phyloP scores from a whole-genome alignment of 164 flowering plant genomes.

The Houttuynia cordata region DNA sequence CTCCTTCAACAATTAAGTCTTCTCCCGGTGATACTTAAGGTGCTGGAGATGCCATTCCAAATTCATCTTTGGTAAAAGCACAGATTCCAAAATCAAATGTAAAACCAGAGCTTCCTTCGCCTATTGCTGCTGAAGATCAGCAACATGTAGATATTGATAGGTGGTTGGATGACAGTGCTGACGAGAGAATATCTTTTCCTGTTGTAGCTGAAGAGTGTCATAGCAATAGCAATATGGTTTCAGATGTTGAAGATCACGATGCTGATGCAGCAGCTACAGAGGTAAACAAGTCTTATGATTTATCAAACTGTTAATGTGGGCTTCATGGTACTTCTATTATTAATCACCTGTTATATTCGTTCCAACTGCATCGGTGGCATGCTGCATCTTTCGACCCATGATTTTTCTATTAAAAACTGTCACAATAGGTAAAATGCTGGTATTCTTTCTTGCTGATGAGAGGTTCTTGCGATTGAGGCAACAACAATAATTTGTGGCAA shows the following conservation, averaged over 20 bases:
- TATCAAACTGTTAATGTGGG: neutral
- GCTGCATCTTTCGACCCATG: neutral
- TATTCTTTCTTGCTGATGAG: neutral
- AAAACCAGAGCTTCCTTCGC: neutral
- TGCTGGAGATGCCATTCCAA: constrained; percentile 1
- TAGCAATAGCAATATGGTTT: constrained; percentile 12
- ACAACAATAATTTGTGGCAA: neutral
- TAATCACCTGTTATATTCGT: neutral
- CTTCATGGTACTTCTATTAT: neutral
- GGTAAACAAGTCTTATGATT: constrained; percentile 12
- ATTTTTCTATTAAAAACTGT: no score
- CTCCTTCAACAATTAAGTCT: constrained; percentile 26
- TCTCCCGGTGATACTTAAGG: constrained; percentile 18
- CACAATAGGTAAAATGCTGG: neutral
- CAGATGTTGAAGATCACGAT: constrained; percentile 19
- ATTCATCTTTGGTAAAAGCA: constrained; percentile 16
- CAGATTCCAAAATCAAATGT: constrained; percentile 8
- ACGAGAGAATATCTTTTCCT: constrained; percentile 11
- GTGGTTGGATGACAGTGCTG: constrained; percentile 13
- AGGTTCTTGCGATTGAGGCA: constrained; percentile 8
- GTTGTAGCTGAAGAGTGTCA: constrained; percentile 4
- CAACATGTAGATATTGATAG: constrained; percentile 1
- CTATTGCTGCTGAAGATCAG: constrained; percentile 4
- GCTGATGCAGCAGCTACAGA: constrained; percentile 15
- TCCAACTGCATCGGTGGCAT: neutral